Evolutionary conservation across 352 stramenopile species (phyloP).

Genomic region (Ophiocytium majus): DNA sequence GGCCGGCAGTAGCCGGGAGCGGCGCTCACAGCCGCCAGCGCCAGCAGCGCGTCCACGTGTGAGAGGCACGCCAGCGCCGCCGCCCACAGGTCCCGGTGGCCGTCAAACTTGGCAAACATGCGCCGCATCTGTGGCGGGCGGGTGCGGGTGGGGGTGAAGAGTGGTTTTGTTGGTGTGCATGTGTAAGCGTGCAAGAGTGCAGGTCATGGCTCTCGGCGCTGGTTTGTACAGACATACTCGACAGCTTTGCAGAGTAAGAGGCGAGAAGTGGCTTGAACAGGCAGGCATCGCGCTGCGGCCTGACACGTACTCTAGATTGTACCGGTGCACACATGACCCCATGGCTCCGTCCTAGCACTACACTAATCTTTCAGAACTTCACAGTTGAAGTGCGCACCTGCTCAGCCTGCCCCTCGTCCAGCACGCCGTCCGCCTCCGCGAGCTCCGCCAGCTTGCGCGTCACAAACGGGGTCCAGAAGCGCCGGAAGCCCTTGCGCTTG

Average conservation of each 20-base stretch:
- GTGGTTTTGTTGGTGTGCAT: too few species aligned
- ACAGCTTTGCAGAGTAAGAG: too few species aligned
- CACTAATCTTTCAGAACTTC: too few species aligned
- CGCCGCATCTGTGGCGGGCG: constrained; percentile 64
- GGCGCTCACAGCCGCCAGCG: constrained; percentile 84
- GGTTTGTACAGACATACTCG: too few species aligned
- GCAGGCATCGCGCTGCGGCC: too few species aligned
- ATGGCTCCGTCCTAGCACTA: too few species aligned
- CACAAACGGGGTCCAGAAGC: constrained; percentile 82
- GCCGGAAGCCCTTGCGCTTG: constrained; percentile 88
- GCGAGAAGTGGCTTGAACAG: too few species aligned
- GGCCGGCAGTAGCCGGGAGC: constrained; percentile 88
- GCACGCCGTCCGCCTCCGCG: constrained; percentile 67
- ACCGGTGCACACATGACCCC: too few species aligned
- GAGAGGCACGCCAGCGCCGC: constrained; percentile 82
- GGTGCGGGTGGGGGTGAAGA: neutral
- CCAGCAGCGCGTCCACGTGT: constrained; percentile 90
- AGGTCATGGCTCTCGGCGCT: too few species aligned
- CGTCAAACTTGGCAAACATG: constrained; percentile 96
- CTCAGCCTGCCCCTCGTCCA: constrained; percentile 72
- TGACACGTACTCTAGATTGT: too few species aligned
- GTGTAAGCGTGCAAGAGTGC: too few species aligned
- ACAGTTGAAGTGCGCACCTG: too few species aligned
- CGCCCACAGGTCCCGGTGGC: constrained; percentile 75
- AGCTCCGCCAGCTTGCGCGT: constrained; percentile 72